Base-by-base conservation (phyloP, 176 grass and related monocot species). In the Typha latifolia region DNA sequence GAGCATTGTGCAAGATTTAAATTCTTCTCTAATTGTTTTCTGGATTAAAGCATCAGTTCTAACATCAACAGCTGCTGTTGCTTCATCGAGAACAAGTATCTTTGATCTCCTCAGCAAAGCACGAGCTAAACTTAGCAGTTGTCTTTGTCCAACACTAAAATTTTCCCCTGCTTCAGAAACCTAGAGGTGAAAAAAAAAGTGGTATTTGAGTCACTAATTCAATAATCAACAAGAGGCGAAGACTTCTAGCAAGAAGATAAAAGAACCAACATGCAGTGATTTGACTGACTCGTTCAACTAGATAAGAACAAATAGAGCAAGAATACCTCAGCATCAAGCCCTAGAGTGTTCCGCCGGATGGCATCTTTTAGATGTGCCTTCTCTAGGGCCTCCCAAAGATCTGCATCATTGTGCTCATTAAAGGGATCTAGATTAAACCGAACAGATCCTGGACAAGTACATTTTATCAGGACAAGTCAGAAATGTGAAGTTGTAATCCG, bases 381-480 rank as follows among this genome's bases (percentile, higher is more conserved):
- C 78, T 99, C 94, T 5, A 99, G 76, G 49, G 94, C 89, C 49
- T 99, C 94, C 94, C 94, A 99, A 29, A 99, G 81, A 87, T 99
- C 94, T 14, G 86, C 89, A 81, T 99, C 94, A 49, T 93, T 99
- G 70, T 99, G 94, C 94, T 99, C 94, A 16, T 67, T 77, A 82
- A 99, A 99, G 51, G 94, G 94, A 82, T 99, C 94, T 70, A 99
- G 72, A 87, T 99, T 99, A 85, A 99, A 99, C 65, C 94, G 82
- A 53, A 99, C 82, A 63, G 94, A 80, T 70, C 93, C 93, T 97
- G 72, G 48, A 82, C n/a, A 77, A 26, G 47, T 32, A 64, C 12
- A 19, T 8, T 12, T 37, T 15, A 32, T 67, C 27, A 67, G 22
- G 4, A 37, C 7, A 67, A 47, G 14, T 32, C 16, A 32, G 14